Conservation (phyloP, 352 stramenopile species). For the Phytopythium kandeliae region DNA sequence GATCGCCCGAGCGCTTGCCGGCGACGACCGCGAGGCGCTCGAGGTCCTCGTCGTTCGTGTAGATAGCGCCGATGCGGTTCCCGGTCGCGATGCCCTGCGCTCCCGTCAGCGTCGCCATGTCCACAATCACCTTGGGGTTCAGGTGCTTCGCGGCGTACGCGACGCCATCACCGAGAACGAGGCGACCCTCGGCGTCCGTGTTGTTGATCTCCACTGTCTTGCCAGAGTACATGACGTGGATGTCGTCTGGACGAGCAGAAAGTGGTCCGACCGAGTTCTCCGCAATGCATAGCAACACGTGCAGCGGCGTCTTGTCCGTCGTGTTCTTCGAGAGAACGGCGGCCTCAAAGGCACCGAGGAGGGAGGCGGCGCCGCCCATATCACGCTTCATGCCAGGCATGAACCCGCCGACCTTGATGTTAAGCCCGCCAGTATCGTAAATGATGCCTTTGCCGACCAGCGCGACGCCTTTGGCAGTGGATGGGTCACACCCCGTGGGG, state of each 20-base stretch:
- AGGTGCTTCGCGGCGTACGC: slow-evolving; percentile 92
- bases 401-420: slow-evolving; percentile 85
- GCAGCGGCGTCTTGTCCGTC: slow-evolving; percentile 79
- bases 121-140: slow-evolving; percentile 87
- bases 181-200: slow-evolving; percentile 92
- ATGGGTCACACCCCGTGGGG: slow-evolving; percentile 20
- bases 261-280: slow-evolving; percentile 92
- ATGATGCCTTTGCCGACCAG: slow-evolving; percentile 96
- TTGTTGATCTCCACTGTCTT: slow-evolving; percentile 98
- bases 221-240: slow-evolving; percentile 91
- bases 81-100: slow-evolving; percentile 92
- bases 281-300: slow-evolving; percentile 89
- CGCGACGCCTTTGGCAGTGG: slow-evolving; percentile 44
- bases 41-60: slow-evolving; percentile 88
- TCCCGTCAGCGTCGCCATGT: slow-evolving; percentile 96
- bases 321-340: slow-evolving; percentile 87
- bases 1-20: slow-evolving; percentile 87
- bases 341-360: slow-evolving; percentile 67
- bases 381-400: slow-evolving; percentile 95
- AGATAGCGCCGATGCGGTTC: slow-evolving; percentile 89
- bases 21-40: slow-evolving; percentile 75
- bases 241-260: slow-evolving; percentile 91
- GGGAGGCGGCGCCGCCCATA: slow-evolving; percentile 84
- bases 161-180: slow-evolving; percentile 93
- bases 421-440: slow-evolving; percentile 95